Evolutionary conservation across 345 rosid species (phyloP).

Genomic region (Populus alba): DNA sequence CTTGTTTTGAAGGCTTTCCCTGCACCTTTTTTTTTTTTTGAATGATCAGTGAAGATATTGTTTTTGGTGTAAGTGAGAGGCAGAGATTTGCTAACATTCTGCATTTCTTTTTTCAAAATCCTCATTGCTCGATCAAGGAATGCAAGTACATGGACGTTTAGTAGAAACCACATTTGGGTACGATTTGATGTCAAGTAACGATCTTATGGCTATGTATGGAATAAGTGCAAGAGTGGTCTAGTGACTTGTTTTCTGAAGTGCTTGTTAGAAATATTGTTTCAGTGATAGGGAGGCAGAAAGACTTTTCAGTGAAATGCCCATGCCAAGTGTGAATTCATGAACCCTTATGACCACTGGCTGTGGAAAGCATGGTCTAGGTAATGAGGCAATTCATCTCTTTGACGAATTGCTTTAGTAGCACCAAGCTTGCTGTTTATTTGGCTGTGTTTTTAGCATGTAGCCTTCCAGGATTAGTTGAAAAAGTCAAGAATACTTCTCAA

Average conservation of each 20-base stretch:
- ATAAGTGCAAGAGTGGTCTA: conserved; percentile 39
- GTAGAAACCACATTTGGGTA: conserved; percentile 34
- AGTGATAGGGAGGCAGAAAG: conserved; percentile 60
- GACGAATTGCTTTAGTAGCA: conserved; percentile 41
- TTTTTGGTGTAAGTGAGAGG: conserved; percentile 22
- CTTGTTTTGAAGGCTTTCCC: neutral
- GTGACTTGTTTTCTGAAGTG: conserved; percentile 47
- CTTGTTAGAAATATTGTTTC: conserved; percentile 45
- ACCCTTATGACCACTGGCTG: conserved; percentile 78
- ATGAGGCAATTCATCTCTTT: conserved; percentile 47
- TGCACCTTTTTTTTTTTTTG: neutral
- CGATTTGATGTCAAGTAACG: conserved; percentile 40
- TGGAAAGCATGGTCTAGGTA: conserved; percentile 75
- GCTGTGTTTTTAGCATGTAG: conserved; percentile 76
- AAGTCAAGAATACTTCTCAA: conserved; percentile 49
- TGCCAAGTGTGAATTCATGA: conserved; percentile 65
- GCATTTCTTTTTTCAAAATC: conserved; percentile 36
- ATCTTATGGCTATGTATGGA: conserved; percentile 49
- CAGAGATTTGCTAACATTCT: conserved; percentile 41
- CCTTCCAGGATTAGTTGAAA: conserved; percentile 64
- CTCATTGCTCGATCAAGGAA: conserved; percentile 34
- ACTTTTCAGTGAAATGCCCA: conserved; percentile 45
- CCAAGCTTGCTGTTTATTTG: conserved; percentile 65
- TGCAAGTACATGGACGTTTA: conserved; percentile 43
- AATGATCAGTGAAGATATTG: neutral